phyloP scores from a whole-genome alignment of 2,329 filamentous ascomycete species.

The Talaromyces sp. region DNA sequence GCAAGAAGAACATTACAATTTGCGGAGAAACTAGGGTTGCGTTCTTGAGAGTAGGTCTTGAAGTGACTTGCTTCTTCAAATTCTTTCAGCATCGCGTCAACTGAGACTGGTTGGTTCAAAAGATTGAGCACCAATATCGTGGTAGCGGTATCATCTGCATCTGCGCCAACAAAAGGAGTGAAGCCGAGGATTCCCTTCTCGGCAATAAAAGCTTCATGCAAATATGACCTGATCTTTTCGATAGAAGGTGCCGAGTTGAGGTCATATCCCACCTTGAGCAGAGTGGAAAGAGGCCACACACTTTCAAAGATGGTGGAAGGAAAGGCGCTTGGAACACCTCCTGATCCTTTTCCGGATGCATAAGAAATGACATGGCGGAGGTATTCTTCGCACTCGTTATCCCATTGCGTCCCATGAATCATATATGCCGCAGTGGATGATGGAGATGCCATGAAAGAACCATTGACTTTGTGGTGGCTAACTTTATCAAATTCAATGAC shows the following conservation, averaged over 20 bases:
- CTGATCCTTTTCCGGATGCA: slow-evolving; percentile 17
- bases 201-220: neutral
- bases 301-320: slow-evolving; percentile 29
- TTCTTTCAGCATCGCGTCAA: slow-evolving; percentile 23
- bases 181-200: slow-evolving; percentile 24
- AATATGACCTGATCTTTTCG: neutral
- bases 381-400: slow-evolving; percentile 33
- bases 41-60: slow-evolving; percentile 30
- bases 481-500: slow-evolving; percentile 37
- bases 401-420: slow-evolving; percentile 32
- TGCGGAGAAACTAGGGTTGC: slow-evolving; percentile 32
- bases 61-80: slow-evolving; percentile 33
- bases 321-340: slow-evolving; percentile 28
- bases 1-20: slow-evolving; percentile 36
- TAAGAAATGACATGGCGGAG: slow-evolving; percentile 23
- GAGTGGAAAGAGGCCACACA: slow-evolving; percentile 23
- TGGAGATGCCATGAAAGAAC: slow-evolving; percentile 39
- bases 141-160: slow-evolving; percentile 31
- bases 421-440: slow-evolving; percentile 41
- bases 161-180: slow-evolving; percentile 20
- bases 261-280: slow-evolving; percentile 3
- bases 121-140: slow-evolving; percentile 19
- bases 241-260: neutral
- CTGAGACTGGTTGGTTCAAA: slow-evolving; percentile 19
- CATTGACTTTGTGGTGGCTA: slow-evolving; percentile 31